A percentile compares a stretch with the other conserved stretches of the same genome.
Conservation (phyloP, 2,329 filamentous ascomycete genomes). For the Periconia sp. region DNA sequence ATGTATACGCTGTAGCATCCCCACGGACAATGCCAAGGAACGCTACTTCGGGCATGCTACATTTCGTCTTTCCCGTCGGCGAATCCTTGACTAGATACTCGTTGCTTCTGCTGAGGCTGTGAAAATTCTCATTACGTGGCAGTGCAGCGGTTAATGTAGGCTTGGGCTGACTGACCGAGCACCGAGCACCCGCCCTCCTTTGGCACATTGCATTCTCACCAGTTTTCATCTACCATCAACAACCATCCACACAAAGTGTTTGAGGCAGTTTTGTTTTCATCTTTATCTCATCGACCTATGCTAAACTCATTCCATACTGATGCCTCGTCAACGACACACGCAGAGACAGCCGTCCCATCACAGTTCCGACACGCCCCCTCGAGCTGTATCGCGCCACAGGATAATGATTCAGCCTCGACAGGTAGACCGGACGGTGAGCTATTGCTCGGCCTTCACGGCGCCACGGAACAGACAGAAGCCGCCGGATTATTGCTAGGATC, state of each 20-base stretch:
- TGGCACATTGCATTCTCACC: background rate
- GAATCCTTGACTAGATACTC: background rate
- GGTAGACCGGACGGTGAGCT: background rate
- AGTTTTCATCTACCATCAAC: background rate
- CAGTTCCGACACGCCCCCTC: background rate
- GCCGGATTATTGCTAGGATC: background rate
- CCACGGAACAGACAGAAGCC: background rate
- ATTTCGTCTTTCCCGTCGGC: background rate
- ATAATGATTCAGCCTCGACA: constrained; percentile 2
- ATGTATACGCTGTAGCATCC: background rate
- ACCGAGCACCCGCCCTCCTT: background rate
- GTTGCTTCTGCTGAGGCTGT: background rate
- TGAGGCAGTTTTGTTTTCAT: background rate
- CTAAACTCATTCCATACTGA: background rate
- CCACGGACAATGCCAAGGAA: background rate
- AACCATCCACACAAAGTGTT: background rate
- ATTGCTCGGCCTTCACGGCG: background rate
- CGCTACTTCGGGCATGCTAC: background rate
- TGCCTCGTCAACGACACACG: background rate
- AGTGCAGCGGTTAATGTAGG: background rate
- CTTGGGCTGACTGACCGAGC: too few relatives aligned
- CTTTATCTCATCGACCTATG: background rate
- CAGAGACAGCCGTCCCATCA: background rate
- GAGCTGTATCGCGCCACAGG: background rate
- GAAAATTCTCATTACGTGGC: constrained; percentile 1